These are phyloP conservation scores for Tuber aestivum DNA, from an alignment of 495 filamentous ascomycete genomes.

Conservation along the genomic window DNA sequence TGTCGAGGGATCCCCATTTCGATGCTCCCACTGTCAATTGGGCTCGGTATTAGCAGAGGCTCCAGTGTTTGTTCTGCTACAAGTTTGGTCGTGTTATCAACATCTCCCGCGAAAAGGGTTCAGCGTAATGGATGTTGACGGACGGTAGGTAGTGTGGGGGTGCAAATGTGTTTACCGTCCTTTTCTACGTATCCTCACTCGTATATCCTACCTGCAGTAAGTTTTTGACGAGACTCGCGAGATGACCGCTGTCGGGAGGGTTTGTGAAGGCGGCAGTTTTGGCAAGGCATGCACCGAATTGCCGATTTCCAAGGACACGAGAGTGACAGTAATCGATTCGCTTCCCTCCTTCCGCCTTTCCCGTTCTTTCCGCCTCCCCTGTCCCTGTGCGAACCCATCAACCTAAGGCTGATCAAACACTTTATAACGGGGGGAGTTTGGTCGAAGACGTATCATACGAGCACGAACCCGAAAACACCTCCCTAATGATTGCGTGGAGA, in stretches of 20 bases:
- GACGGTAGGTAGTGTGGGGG: neutral
- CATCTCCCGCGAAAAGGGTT: no score
- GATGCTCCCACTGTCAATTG: no score
- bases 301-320: neutral
- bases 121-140: no score
- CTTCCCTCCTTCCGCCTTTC: neutral
- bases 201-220: neutral
- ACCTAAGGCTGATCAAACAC: no score
- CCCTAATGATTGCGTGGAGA: neutral
- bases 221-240: neutral
- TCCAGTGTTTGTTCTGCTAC: no score
- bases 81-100: no score
- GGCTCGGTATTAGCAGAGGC: no score
- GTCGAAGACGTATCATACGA: neutral
- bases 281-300: neutral
- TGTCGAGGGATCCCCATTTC: no score
- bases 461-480: neutral
- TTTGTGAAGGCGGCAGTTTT: neutral
- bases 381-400: neutral
- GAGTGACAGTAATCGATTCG: neutral
- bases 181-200: neutral
- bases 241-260: neutral
- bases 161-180: neutral
- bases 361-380: neutral
- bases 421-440: no score